Evolutionary conservation across 257 asterid species (phyloP), one percentile per base, ranked within the genome.

Genomic region (Paraleonurus japonicus): DNA sequence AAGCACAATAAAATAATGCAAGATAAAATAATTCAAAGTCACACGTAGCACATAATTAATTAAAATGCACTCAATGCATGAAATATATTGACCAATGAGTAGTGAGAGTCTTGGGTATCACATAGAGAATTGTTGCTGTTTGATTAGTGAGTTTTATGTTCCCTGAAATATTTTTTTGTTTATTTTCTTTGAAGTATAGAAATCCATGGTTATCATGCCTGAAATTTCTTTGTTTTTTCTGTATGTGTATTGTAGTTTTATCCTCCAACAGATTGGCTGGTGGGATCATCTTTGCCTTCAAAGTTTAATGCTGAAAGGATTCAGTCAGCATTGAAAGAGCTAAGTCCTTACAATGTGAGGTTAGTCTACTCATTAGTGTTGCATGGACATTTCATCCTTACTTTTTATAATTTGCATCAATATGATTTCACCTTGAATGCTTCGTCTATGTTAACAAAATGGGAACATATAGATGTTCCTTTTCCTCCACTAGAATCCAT

Each of bases 261-360:
- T 82, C 98, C 97, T 64, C 90, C 95, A 59, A 63, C 84, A 79
- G 98, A 95, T 85, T 95, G 98, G 99, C 82, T 95, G 67, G 98
- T 85, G 70, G 96, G 94, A 70, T 87, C 99, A 54, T 95, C 98
- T 75, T 79, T 95, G 85, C 95, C 95, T 71, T 88, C 89, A 59
- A 88, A 82, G 74, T 95, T 85, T 68, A 82, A 73, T 69, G 78
- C 92, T 69, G 87, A 76, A 60, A 55, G 68, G 26, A 84, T 92
- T 37, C 86, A 80, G 79, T 85, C 90, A 71, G 87, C 89, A 73
- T 50, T 95, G 73, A 69, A 89, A 80, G 97, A 89, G 80, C 99
- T 95, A 51, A 87, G 79, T 78, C 91, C 93, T 28, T 55, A 75
- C 64, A 92, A 74, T 73, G 88, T 88, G 69, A 85, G 98, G 99